Percentiles rank a stretch among this genome's conserved stretches.
Conservation (phyloP, 768 basidiomycete genomes). For the Psilocybe subaeruginosa region DNA sequence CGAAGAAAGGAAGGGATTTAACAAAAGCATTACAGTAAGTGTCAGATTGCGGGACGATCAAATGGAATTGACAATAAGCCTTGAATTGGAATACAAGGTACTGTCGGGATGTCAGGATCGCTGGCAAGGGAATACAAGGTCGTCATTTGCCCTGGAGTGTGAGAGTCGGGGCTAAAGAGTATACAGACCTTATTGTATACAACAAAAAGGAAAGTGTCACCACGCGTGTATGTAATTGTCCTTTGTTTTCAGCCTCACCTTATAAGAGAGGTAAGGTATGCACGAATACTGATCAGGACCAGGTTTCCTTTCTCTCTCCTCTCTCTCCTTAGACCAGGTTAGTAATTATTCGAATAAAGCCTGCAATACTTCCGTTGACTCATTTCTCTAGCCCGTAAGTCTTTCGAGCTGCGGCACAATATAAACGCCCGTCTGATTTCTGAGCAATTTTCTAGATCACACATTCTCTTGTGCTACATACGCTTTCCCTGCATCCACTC, state of each 20-base stretch:
- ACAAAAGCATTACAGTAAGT: not conserved
- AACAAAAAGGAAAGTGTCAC: conserved; percentile 22
- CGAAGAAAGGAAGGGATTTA: conserved; percentile 2
- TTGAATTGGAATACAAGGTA: conserved; percentile 14
- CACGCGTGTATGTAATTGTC: conserved; percentile 16
- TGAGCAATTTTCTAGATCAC: conserved; percentile 5
- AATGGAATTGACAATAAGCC: not conserved
- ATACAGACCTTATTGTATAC: conserved; percentile 22
- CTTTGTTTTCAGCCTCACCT: conserved; percentile 19
- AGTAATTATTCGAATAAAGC: conserved; percentile 15
- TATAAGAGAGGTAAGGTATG: conserved; percentile 13
- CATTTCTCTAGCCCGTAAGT: conserved; percentile 12
- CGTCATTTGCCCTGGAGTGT: conserved; percentile 10
- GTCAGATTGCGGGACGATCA: not conserved
- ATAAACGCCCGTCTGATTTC: conserved; percentile 20
- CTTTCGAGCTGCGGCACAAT: conserved; percentile 14
- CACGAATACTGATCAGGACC: conserved; percentile 26
- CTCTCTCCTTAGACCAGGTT: conserved; percentile 26
- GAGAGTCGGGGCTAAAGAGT: conserved; percentile 13
- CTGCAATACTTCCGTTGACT: conserved; percentile 11
- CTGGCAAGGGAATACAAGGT: conserved; percentile 13
- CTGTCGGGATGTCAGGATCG: not conserved
- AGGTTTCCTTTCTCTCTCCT: conserved; percentile 30
- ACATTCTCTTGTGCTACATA: conserved; percentile 19
- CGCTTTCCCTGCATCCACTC: conserved; percentile 10